These are phyloP conservation scores for Diaporthe ilicicola DNA, from an alignment of 2,329 filamentous ascomycete species.

Conservation along the genomic window DNA sequence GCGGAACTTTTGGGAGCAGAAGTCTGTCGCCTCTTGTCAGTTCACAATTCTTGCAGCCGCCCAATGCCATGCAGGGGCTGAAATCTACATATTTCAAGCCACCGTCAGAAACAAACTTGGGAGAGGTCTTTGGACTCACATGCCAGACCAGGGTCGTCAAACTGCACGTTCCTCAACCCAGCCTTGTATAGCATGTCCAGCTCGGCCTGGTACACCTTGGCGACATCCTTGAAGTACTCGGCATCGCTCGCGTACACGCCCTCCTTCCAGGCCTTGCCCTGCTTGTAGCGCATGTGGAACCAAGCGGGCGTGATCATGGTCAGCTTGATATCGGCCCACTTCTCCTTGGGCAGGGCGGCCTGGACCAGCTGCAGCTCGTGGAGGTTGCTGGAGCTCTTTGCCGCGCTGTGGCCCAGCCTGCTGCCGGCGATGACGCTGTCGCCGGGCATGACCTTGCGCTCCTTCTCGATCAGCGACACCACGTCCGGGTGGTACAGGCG, in stretches of 20 bases:
- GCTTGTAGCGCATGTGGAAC: slow-evolving; percentile 64
- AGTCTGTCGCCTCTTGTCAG: slow-evolving; percentile 57
- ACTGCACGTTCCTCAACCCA: slow-evolving; percentile 72
- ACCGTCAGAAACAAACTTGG: not conserved
- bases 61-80: not conserved
- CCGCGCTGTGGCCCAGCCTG: slow-evolving; percentile 55
- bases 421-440: slow-evolving; percentile 61
- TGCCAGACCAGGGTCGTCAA: slow-evolving; percentile 72
- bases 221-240: slow-evolving; percentile 72
- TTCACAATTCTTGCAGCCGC: not conserved
- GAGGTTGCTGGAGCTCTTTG: slow-evolving; percentile 55
- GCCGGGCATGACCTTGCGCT: slow-evolving; percentile 63
- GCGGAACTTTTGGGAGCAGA: slow-evolving; percentile 77
- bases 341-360: slow-evolving; percentile 52
- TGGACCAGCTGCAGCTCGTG: slow-evolving; percentile 60
- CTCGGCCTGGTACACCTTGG: slow-evolving; percentile 72
- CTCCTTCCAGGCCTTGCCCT: slow-evolving; percentile 63
- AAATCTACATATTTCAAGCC: no score
- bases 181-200: slow-evolving; percentile 68
- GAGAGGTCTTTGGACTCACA: slow-evolving; percentile 55
- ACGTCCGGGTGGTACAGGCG: slow-evolving; percentile 64
- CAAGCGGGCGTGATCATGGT: slow-evolving; percentile 63
- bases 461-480: slow-evolving; percentile 60
- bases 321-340: slow-evolving; percentile 62
- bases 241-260: slow-evolving; percentile 64